phyloP scores from a whole-genome alignment of 2,329 filamentous ascomycete genomes.

The Aspergillus persii region DNA sequence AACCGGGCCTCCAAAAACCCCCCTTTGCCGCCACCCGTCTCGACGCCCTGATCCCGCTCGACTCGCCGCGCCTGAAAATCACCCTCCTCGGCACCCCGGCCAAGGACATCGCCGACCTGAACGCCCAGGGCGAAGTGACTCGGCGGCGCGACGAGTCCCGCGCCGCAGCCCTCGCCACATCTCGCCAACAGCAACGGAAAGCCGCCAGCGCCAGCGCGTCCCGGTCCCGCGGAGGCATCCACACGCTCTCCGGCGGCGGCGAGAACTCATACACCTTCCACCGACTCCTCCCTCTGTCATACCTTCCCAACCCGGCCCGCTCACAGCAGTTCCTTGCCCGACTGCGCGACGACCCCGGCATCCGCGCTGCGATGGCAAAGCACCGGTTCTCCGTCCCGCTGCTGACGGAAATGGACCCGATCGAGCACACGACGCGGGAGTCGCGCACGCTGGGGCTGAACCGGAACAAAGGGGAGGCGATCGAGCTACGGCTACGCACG shows the following conservation, averaged over 20 bases:
- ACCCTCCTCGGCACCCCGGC: slow-evolving; percentile 46
- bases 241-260: slow-evolving; percentile 27
- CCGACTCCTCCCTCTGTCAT: slow-evolving; percentile 68
- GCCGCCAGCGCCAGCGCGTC: background rate
- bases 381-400: slow-evolving; percentile 83
- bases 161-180: slow-evolving; percentile 24
- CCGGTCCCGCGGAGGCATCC: slow-evolving; percentile 20
- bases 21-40: slow-evolving; percentile 43
- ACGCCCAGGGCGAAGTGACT: slow-evolving; percentile 32
- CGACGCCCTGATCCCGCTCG: slow-evolving; percentile 29
- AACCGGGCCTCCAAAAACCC: slow-evolving; percentile 46
- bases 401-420: slow-evolving; percentile 93
- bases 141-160: slow-evolving; percentile 31
- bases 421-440: slow-evolving; percentile 78
- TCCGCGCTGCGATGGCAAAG: slow-evolving; percentile 76
- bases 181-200: slow-evolving; percentile 13
- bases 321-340: slow-evolving; percentile 71
- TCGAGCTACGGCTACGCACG: slow-evolving; percentile 86
- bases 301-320: slow-evolving; percentile 73
- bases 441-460: slow-evolving; percentile 82
- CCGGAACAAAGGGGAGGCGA: slow-evolving; percentile 80
- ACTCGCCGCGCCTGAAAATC: slow-evolving; percentile 44
- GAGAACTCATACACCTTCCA: slow-evolving; percentile 78
- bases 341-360: slow-evolving; percentile 78
- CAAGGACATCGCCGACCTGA: slow-evolving; percentile 42